Evolutionary conservation across 1,284 basidiomycete genomes (phyloP).

Genomic region (Athelia sp.): DNA sequence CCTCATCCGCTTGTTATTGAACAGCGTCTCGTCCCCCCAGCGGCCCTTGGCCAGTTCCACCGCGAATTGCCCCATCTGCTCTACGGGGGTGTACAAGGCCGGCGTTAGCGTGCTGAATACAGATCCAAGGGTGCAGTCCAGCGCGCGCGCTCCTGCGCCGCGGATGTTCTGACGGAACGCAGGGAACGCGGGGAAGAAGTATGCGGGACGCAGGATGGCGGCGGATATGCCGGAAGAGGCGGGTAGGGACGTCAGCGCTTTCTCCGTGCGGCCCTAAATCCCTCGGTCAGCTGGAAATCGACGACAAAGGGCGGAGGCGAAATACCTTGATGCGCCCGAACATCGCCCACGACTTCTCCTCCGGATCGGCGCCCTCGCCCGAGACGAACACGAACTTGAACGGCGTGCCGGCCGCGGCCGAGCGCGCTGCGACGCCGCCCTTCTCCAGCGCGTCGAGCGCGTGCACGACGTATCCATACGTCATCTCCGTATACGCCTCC

Average conservation of each 20-base stretch:
- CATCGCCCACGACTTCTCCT: conserved; percentile 1
- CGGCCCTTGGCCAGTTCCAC: conserved; percentile 25
- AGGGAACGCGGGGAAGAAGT: conserved; percentile 11
- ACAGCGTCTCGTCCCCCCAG: conserved; percentile 17
- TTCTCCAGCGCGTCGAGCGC: conserved; percentile 26
- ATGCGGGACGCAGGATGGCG: conserved; percentile 12
- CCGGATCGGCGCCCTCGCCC: conserved; percentile 12
- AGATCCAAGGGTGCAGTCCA: conserved; percentile 3
- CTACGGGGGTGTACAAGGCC: conserved; percentile 13
- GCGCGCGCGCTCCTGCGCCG: background rate
- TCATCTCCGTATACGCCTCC: conserved; percentile 30
- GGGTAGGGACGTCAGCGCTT: conserved; percentile 6
- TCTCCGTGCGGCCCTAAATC: conserved; percentile 10
- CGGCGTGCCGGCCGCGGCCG: background rate
- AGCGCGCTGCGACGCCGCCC: conserved; percentile 7
- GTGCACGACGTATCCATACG: conserved; percentile 28
- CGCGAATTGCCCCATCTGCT: conserved; percentile 19
- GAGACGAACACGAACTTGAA: conserved; percentile 12
- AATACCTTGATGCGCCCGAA: conserved; percentile 11
- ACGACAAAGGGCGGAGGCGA: background rate
- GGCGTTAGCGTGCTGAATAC: conserved; percentile 10
- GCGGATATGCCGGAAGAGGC: conserved; percentile 7
- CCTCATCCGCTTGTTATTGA: conserved; percentile 17
- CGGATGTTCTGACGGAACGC: conserved; percentile 8
- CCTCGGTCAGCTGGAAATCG: too few relatives aligned